Conservation (phyloP, 371 early-diverging fungal species). For the Syncephalastrum monosporum region DNA sequence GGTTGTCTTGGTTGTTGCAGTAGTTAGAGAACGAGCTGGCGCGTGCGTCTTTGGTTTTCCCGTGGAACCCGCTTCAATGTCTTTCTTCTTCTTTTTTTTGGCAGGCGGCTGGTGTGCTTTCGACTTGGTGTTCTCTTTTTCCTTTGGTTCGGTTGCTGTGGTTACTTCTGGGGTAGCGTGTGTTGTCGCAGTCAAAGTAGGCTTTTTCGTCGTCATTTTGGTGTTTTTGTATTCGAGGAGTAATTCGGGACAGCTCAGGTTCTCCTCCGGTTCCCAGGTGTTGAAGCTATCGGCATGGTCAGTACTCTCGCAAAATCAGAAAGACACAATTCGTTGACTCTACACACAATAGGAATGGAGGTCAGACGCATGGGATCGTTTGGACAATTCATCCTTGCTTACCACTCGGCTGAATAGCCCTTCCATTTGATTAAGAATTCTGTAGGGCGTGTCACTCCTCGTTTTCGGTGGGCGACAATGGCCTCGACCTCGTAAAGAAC, state of each 20-base stretch:
- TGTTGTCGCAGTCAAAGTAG: not conserved
- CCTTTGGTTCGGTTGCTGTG: too few species aligned
- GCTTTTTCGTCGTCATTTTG: not conserved
- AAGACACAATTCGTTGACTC: not conserved
- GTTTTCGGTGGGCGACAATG: conserved; percentile 6
- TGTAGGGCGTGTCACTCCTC: not conserved
- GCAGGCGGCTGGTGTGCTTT: too few species aligned
- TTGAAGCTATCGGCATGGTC: conserved; percentile 11
- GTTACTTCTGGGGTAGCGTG: too few species aligned
- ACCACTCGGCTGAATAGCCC: conserved; percentile 21
- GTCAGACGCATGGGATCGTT: not conserved
- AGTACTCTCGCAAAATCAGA: not conserved
- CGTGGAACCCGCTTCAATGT: too few species aligned
- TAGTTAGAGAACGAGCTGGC: too few species aligned
- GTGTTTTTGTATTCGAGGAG: not conserved
- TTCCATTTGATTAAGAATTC: conserved; percentile 23
- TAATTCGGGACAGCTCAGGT: conserved; percentile 20
- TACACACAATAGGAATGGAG: not conserved
- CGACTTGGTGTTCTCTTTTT: too few species aligned
- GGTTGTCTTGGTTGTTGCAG: too few species aligned
- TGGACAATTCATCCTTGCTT: not conserved
- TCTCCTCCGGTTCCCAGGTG: conserved; percentile 24
- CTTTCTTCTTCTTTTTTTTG: too few species aligned
- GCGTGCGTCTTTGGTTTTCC: too few species aligned
- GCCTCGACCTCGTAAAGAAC: conserved; percentile 12